A percentile compares a stretch with the other conserved stretches of the same genome.
phyloP scores from a whole-genome alignment of 768 basidiomycete species.

The Pisolithus albus region DNA sequence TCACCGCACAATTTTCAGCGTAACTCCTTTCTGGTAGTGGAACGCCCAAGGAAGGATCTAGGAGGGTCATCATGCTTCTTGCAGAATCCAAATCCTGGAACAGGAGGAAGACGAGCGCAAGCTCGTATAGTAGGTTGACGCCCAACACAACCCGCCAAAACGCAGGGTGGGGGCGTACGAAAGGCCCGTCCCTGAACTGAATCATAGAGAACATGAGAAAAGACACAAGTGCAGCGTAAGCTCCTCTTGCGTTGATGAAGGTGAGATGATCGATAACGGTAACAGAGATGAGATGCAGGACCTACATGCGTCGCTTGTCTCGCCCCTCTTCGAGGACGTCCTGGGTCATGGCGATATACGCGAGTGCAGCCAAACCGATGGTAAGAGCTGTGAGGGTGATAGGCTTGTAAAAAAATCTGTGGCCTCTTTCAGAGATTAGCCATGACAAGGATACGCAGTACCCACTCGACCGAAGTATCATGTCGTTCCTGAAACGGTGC shows the following conservation, averaged over 20 bases:
- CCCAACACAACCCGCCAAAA: slow-evolving; percentile 80
- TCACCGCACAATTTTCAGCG: slow-evolving; percentile 72
- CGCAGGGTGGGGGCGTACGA: slow-evolving; percentile 80
- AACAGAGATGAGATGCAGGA: slow-evolving; percentile 6
- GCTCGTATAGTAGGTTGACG: slow-evolving; percentile 76
- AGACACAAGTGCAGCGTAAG: slow-evolving; percentile 65
- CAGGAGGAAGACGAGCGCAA: slow-evolving; percentile 75
- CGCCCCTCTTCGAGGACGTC: slow-evolving; percentile 79
- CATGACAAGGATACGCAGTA: not conserved
- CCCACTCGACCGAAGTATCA: slow-evolving; percentile 80
- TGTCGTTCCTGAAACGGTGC: slow-evolving; percentile 76
- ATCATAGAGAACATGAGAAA: slow-evolving; percentile 81
- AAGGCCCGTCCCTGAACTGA: slow-evolving; percentile 87
- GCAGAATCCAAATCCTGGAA: slow-evolving; percentile 81
- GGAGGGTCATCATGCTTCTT: slow-evolving; percentile 66
- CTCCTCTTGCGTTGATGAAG: slow-evolving; percentile 44
- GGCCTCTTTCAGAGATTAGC: not conserved
- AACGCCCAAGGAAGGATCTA: slow-evolving; percentile 66
- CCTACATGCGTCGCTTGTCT: slow-evolving; percentile 77
- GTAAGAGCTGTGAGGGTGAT: slow-evolving; percentile 71
- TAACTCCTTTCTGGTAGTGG: slow-evolving; percentile 82
- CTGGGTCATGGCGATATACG: slow-evolving; percentile 77
- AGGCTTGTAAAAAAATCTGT: slow-evolving; percentile 85
- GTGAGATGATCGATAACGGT: not conserved
- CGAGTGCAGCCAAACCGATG: slow-evolving; percentile 57